These are phyloP conservation scores for Parascedosporium putredinis DNA, from an alignment of 2,329 filamentous ascomycete species.

Conservation along the genomic window DNA sequence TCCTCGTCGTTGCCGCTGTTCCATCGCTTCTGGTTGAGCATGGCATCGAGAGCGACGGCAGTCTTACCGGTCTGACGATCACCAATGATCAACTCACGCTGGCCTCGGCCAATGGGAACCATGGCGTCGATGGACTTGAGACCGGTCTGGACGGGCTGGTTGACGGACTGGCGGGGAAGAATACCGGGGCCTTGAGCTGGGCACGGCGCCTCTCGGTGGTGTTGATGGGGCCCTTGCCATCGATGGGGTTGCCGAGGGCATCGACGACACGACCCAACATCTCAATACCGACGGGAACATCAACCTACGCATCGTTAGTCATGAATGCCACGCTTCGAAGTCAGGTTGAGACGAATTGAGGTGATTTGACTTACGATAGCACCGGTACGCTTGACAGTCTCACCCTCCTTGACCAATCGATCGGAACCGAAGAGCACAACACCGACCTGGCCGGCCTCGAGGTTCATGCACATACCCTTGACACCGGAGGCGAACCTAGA, in stretches of 20 bases:
- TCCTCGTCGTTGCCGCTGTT: slow-evolving; percentile 77
- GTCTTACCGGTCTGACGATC: slow-evolving; percentile 99
- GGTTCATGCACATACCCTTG: slow-evolving; percentile 99
- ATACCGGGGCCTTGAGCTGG: slow-evolving; percentile 99
- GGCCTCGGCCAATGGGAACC: slow-evolving; percentile 98
- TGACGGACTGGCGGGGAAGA: slow-evolving; percentile 92
- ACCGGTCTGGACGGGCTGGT: slow-evolving; percentile 98
- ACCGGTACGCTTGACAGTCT: slow-evolving; percentile 99
- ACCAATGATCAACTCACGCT: slow-evolving; percentile 99
- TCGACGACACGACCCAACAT: slow-evolving; percentile 97
- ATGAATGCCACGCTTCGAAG: slow-evolving; percentile 1
- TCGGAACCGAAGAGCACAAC: slow-evolving; percentile 99
- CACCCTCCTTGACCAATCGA: slow-evolving; percentile 98
- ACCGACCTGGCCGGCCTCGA: slow-evolving; percentile 99
- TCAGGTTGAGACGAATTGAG: too few relatives aligned
- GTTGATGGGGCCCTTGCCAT: slow-evolving; percentile 96
- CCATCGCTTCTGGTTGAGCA: slow-evolving; percentile 99
- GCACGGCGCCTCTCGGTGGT: slow-evolving; percentile 87
- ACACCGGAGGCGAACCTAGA: slow-evolving; percentile 94
- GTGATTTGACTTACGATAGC: slow-evolving; percentile 84
- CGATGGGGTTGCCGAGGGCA: slow-evolving; percentile 97
- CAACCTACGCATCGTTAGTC: slow-evolving; percentile 54
- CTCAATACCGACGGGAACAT: slow-evolving; percentile 86
- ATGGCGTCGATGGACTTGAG: slow-evolving; percentile 99
- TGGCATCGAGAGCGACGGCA: slow-evolving; percentile 93